Conservation (phyloP, 352 stramenopile species). For the Pythium plurisporium region DNA sequence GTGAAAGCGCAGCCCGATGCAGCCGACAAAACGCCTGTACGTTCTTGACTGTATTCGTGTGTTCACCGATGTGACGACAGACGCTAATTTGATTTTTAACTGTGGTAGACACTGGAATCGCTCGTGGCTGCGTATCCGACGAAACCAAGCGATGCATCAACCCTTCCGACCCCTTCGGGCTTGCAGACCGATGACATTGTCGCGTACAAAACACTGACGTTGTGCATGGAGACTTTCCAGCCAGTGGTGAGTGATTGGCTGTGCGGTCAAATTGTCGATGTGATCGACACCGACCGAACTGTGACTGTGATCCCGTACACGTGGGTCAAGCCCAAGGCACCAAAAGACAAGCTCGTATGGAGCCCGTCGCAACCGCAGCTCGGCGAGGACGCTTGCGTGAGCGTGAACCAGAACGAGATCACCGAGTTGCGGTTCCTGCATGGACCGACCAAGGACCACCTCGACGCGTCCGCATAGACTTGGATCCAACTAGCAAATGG, state of each 20-base stretch:
- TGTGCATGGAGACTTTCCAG: constrained; percentile 78
- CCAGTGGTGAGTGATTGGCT: constrained; percentile 65
- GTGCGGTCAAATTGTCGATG: constrained; percentile 35
- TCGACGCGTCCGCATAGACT: neutral
- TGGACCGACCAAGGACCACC: constrained; percentile 22
- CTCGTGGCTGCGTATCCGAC: constrained; percentile 28
- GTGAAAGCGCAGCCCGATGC: neutral
- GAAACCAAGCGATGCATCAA: constrained; percentile 11
- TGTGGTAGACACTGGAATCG: constrained; percentile 12
- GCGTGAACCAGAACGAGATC: constrained; percentile 29
- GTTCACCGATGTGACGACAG: no score
- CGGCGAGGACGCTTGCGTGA: constrained; percentile 2
- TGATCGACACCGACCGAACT: neutral
- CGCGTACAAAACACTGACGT: constrained; percentile 68
- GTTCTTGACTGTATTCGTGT: neutral
- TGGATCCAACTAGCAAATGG: neutral
- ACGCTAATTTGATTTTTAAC: neutral
- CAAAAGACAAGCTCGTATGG: neutral
- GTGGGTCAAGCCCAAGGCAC: constrained; percentile 1
- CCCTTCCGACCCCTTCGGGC: neutral
- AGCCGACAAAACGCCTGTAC: constrained; percentile 12
- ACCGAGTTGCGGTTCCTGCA: constrained; percentile 49
- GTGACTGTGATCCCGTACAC: constrained; percentile 13
- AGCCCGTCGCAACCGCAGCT: neutral
- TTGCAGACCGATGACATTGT: constrained; percentile 49